Base-by-base conservation (phyloP, 108 stramenopile species). In the Cyclotella kingstonii region DNA sequence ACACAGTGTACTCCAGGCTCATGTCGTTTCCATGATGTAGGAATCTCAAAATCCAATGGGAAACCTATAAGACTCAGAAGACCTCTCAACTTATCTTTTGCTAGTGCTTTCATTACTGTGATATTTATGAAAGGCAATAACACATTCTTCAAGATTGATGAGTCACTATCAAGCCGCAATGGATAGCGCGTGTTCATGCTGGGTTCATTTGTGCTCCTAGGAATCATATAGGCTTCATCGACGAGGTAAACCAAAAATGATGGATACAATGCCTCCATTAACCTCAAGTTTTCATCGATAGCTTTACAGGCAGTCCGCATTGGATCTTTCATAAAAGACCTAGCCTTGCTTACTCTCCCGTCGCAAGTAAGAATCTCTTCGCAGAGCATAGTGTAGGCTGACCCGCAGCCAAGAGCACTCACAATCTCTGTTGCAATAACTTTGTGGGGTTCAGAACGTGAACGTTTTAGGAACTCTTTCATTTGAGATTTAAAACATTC, bases 151-250 rank as follows among this genome's bases (percentile, higher is more conserved):
- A 74, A 53, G 8, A 77, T 55, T 17, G 31, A 62, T 45, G 66
- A 22, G 27, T 70, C 63, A 14, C 79, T 40, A 11, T 76, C 70
- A 21, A 83, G 27, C 0, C 63, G 76, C 17, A 81, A 63, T 42
- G 84, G 77, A 43, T 73, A 78, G 17, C 38, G 8, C 22, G 10
- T 18, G 64, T 63, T 26, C 67, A 64, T 19, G 69, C 41, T 44
- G 87, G 87, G 22, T 79, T 23, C 47, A 82, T 78, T 12, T 42
- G 54, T n/a, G n/a, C n/a, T n/a, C n/a, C n/a, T n/a, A n/a, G n/a
- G n/a, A n/a, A n/a, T n/a, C n/a, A n/a, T n/a, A n/a, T n/a, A n/a
- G 54, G 46, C 76, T 51, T 88, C 87, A 29, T 88, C 87, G 23
- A 88, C 77, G 12, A 85, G 58, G 53, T 88, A 88, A 4, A 88